Conservation (phyloP, 73 alveolate species). For the Paramecium octaurelia region DNA sequence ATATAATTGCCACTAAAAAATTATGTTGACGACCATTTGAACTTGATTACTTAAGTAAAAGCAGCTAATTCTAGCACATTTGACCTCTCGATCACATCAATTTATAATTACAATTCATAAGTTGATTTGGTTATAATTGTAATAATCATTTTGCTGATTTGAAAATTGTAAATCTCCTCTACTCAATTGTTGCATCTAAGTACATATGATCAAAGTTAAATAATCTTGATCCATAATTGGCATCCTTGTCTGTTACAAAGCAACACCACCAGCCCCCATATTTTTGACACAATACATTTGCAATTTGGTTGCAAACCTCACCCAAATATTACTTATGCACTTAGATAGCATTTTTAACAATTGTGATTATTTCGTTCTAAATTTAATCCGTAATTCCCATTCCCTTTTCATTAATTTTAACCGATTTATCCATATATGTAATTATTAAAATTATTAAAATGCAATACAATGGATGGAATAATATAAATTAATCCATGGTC, state of each 20-base stretch:
- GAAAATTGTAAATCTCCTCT: constrained; percentile 4
- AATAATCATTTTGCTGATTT: constrained; percentile 39
- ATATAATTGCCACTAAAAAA: background rate
- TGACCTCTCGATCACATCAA: constrained; percentile 67
- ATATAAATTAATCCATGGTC: too few species aligned
- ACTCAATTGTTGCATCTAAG: constrained; percentile 3
- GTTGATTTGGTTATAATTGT: background rate
- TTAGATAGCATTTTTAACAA: background rate
- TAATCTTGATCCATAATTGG: constrained; percentile 2
- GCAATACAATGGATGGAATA: too few species aligned
- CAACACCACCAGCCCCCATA: constrained; percentile 50
- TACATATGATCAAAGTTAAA: constrained; percentile 39
- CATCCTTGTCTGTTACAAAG: constrained; percentile 18
- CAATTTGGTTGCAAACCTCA: constrained; percentile 16
- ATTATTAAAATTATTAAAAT: too few species aligned
- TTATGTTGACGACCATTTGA: constrained; percentile 62
- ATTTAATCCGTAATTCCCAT: background rate
- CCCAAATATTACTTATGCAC: background rate
- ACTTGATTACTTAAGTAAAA: constrained; percentile 65
- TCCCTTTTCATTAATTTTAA: constrained; percentile 22
- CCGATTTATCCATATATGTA: background rate
- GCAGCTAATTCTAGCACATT: constrained; percentile 65
- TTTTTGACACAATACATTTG: background rate
- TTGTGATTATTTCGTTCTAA: background rate
- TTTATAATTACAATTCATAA: background rate